Base-by-base conservation (phyloP, 2,329 filamentous ascomycete species). In the Coniochaeta ligniaria region DNA sequence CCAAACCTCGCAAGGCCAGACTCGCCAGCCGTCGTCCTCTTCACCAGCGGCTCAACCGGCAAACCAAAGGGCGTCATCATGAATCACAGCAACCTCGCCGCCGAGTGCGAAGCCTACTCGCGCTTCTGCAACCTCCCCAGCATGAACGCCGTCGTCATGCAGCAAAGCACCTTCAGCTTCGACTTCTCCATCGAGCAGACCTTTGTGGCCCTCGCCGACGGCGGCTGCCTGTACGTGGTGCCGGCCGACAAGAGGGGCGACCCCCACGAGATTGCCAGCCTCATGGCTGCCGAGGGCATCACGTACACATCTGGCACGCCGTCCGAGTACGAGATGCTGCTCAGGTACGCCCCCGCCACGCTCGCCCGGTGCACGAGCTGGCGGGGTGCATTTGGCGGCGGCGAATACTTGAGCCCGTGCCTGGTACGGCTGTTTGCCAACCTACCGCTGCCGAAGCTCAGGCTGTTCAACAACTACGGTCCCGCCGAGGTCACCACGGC, bases 21-120 rank as follows among this genome's bases (percentile, higher is more conserved):
- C 12, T 12, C 35, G 16, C 60, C 66, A 3, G 69, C 69, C 14
- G 60, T 69, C 5, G 60, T 78, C 4, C 62, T 78, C 2, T 79
- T 68, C 64, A 70, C 69, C 17, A 69, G 70, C 59, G 66, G 72
- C 41, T 67, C 68, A 7, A 70, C 74, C 11, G 68, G 72, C 43
- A 67, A 50, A 0, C 78, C 78, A 1, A 80, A 80, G 65, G 77
- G 77, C 5, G 71, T 80, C 20, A 47, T 70, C 1, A 61, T 78
- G 11, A 61, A 50, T 0, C 73, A 76, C 58, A 57, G 52, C 3
- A 67, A 63, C 22, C 60, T 78, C 2, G 43, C 63, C 3, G 73
- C 73, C 60, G 61, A 66, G 22, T 61, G 72, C 6, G 71, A 71
- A 47, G 64, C 63, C 2, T 66, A 62, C 16, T 61, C 55, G 9